A percentile compares a stretch with the other conserved stretches of the same genome.
These are phyloP conservation scores for Schoenoplectus tabernaemontani DNA, from an alignment of 202 grass and related monocot genomes.

Conservation along the genomic window DNA sequence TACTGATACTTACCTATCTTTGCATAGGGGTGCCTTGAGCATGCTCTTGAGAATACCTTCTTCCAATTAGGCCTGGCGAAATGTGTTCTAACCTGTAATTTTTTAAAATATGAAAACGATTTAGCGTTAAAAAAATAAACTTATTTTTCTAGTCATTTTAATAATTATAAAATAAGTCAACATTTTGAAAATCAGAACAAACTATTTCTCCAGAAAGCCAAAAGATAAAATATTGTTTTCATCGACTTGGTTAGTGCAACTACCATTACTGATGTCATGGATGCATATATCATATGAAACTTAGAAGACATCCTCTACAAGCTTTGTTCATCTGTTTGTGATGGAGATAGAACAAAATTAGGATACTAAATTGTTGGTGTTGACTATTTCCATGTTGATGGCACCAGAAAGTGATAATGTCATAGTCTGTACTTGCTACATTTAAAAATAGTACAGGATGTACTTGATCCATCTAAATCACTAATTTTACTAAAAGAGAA, in stretches of 20 bases:
- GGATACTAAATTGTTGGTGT: neutral
- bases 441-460: neutral
- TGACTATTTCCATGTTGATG: constrained; percentile 1
- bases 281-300: neutral
- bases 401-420: constrained; percentile 11
- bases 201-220: constrained; percentile 7
- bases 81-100: constrained; percentile 86
- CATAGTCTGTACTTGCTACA: neutral
- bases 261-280: constrained; percentile 13
- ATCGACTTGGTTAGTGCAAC: constrained; percentile 15
- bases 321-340: constrained; percentile 10
- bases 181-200: neutral
- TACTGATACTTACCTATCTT: constrained; percentile 65
- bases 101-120: neutral
- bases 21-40: constrained; percentile 65
- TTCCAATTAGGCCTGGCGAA: constrained; percentile 98
- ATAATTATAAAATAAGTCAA: neutral
- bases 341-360: neutral
- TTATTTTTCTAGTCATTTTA: neutral
- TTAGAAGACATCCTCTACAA: neutral
- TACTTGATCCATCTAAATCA: neutral
- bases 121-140: neutral
- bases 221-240: constrained; percentile 1
- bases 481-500: constrained; percentile 4
- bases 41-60: constrained; percentile 77